Conservation (phyloP, 2,329 filamentous ascomycete species). For the Diaporthe caulivora region DNA sequence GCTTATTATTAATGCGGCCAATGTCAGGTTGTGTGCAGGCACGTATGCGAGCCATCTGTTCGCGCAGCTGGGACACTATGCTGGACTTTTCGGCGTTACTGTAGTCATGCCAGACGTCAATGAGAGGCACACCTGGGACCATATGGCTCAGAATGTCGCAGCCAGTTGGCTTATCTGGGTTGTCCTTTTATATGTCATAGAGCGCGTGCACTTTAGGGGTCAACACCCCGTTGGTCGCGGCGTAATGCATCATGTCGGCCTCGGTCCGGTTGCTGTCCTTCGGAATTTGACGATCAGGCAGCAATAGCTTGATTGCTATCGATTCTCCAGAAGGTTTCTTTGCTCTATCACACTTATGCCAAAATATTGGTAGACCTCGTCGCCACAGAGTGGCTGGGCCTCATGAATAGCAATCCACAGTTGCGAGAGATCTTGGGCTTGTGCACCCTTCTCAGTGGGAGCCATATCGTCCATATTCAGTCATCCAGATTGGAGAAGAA, state of each 20-base stretch:
- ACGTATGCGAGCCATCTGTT: slow-evolving; percentile 33
- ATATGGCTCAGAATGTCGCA: slow-evolving; percentile 33
- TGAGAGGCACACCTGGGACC: slow-evolving; percentile 36
- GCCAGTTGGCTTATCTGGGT: not conserved
- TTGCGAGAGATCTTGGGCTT: not conserved
- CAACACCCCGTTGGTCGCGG: slow-evolving; percentile 32
- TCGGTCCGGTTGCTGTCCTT: slow-evolving; percentile 30
- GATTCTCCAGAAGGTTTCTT: not conserved
- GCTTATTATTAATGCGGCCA: slow-evolving; percentile 30
- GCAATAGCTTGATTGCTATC: not conserved
- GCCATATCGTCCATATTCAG: not conserved
- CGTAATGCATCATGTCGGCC: slow-evolving; percentile 39
- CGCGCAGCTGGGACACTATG: slow-evolving; percentile 34
- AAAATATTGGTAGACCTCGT: not conserved
- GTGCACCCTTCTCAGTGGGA: not conserved
- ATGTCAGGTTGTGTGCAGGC: slow-evolving; percentile 35
- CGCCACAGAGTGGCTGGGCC: not conserved
- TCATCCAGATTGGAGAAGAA: not conserved
- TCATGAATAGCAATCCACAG: not conserved
- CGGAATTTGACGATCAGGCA: not conserved
- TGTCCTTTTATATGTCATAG: slow-evolving; percentile 32
- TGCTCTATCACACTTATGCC: not conserved
- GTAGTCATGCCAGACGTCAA: slow-evolving; percentile 29
- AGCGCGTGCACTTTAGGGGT: slow-evolving; percentile 34
- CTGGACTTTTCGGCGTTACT: not conserved